Conservation (phyloP, 768 basidiomycete genomes). For the Russula brevipes region DNA sequence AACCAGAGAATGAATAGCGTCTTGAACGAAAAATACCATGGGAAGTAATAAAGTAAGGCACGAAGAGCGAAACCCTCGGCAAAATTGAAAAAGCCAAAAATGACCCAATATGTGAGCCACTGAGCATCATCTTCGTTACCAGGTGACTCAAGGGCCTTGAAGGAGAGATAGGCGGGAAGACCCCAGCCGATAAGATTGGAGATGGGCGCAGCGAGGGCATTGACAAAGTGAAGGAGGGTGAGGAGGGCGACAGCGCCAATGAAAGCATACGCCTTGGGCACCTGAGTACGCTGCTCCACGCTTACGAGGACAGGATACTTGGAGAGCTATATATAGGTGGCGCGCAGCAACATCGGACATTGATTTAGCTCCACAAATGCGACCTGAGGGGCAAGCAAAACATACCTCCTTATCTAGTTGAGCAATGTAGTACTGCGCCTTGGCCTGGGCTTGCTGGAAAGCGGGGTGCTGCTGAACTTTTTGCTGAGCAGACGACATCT, state of each 20-base stretch:
- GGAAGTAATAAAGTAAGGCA: constrained; percentile 83
- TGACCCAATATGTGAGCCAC: constrained; percentile 97
- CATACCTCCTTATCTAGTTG: constrained; percentile 97
- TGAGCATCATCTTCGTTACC: constrained; percentile 80
- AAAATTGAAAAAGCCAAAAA: constrained; percentile 93
- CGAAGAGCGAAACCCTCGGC: constrained; percentile 81
- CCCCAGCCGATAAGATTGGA: constrained; percentile 95
- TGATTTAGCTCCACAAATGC: not conserved
- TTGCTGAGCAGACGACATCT: constrained; percentile 72
- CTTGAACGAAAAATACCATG: constrained; percentile 95
- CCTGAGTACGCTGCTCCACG: constrained; percentile 83
- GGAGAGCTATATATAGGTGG: constrained; percentile 46
- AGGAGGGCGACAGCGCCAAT: constrained; percentile 65
- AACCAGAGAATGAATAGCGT: constrained; percentile 88
- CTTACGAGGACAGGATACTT: constrained; percentile 84
- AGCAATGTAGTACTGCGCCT: constrained; percentile 71
- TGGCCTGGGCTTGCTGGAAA: constrained; percentile 77
- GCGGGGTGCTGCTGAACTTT: constrained; percentile 85
- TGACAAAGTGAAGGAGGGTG: constrained; percentile 75
- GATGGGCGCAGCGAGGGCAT: constrained; percentile 85
- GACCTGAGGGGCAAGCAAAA: constrained; percentile 18
- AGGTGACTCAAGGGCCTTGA: constrained; percentile 91
- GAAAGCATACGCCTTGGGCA: constrained; percentile 90
- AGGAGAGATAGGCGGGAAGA: constrained; percentile 90
- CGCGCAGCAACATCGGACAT: not conserved